A percentile compares a stretch with the other conserved stretches of the same genome.
phyloP scores from a whole-genome alignment of 495 filamentous ascomycete genomes.

The Xylaria castorea region DNA sequence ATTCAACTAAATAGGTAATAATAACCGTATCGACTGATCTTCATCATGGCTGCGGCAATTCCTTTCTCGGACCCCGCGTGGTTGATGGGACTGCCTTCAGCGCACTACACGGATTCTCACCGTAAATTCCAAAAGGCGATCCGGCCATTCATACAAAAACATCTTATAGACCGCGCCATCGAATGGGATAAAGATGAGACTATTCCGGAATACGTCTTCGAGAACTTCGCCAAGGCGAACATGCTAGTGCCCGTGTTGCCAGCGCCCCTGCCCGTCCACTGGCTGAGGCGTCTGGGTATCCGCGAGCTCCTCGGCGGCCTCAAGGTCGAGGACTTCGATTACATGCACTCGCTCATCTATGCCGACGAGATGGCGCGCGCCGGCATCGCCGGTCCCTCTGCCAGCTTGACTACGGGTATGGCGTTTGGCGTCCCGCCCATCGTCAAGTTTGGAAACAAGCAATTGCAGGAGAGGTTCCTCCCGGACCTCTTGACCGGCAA shows the following conservation, averaged over 20 bases:
- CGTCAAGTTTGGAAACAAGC: constrained; percentile 66
- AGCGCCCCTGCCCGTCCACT: constrained; percentile 69
- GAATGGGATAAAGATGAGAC: constrained; percentile 70
- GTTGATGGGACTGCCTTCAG: constrained; percentile 70
- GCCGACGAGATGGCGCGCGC: constrained; percentile 71
- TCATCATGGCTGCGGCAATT: constrained; percentile 37
- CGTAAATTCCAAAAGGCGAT: constrained; percentile 70
- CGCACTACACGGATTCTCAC: constrained; percentile 70
- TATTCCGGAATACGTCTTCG: constrained; percentile 67
- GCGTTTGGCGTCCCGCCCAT: constrained; percentile 75
- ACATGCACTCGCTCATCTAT: constrained; percentile 73
- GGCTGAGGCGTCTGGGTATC: constrained; percentile 70
- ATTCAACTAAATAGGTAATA: not conserved
- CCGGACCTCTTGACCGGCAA: constrained; percentile 70
- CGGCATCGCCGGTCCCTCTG: constrained; percentile 66
- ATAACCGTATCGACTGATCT: not conserved
- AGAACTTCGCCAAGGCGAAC: constrained; percentile 64
- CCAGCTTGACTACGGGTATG: constrained; percentile 69
- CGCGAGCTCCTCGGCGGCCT: constrained; percentile 68
- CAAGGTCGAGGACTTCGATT: constrained; percentile 77
- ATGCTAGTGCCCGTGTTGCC: constrained; percentile 71
- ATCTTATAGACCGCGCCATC: constrained; percentile 65
- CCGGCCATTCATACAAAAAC: constrained; percentile 65
- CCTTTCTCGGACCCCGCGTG: constrained; percentile 80
- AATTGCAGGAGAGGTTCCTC: constrained; percentile 67